phyloP scores from a whole-genome alignment of 208 protist genomes.

The Lotmaria passim region DNA sequence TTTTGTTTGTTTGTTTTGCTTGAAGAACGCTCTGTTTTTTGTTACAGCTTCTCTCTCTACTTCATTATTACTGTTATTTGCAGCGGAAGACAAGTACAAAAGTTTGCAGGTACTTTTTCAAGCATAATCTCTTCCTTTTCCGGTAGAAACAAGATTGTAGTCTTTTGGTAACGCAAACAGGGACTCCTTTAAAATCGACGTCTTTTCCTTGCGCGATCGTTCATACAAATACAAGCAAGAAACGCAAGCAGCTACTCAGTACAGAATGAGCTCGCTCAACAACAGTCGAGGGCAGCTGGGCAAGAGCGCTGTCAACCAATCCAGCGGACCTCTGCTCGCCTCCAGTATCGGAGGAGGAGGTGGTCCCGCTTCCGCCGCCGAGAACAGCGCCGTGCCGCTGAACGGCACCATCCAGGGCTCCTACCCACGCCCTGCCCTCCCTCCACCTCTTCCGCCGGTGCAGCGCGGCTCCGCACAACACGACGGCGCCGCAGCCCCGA shows the following conservation, averaged over 20 bases:
- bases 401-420: conserved; percentile 23
- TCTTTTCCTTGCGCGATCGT: too few relatives aligned
- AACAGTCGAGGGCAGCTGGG: conserved; percentile 24
- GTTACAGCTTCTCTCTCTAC: not conserved
- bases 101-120: too few relatives aligned
- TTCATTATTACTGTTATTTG: conserved; percentile 8
- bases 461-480: conserved; percentile 27
- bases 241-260: too few relatives aligned
- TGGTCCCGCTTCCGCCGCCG: not conserved
- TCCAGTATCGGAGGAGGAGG: not conserved
- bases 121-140: too few relatives aligned
- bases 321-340: conserved; percentile 1
- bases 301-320: conserved; percentile 14
- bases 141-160: too few relatives aligned
- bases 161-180: too few relatives aligned
- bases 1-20: conserved; percentile 15
- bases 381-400: conserved; percentile 24
- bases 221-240: too few relatives aligned
- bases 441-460: conserved; percentile 34
- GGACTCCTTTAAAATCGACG: too few relatives aligned
- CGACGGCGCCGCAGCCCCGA: not conserved
- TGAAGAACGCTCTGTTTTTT: not conserved
- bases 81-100: too few relatives aligned
- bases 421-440: conserved; percentile 33
- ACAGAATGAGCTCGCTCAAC: conserved; percentile 30